These are phyloP conservation scores for Vigna radiata DNA, from an alignment of 306 rosid species.

Conservation along the genomic window DNA sequence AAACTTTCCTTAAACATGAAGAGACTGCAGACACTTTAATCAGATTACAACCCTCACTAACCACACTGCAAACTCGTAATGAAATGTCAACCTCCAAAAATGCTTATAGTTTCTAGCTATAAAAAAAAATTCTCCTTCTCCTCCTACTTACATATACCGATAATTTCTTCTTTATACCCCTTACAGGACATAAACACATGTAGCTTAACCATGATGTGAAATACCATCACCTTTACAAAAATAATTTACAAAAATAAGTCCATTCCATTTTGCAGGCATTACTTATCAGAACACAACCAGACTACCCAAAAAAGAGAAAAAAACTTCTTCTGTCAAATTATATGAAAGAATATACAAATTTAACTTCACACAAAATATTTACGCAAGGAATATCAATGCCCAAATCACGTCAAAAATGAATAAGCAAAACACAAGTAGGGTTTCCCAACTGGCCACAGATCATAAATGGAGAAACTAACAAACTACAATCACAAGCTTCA, in stretches of 20 bases:
- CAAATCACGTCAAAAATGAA: background rate
- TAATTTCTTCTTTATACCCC: background rate
- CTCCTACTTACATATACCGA: background rate
- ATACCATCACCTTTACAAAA: background rate
- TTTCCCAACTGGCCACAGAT: background rate
- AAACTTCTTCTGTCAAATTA: background rate
- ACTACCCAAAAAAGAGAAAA: conserved; percentile 4
- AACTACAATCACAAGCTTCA: conserved; percentile 28
- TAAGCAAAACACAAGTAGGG: conserved; percentile 15
- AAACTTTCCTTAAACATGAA: background rate
- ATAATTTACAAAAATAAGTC: background rate
- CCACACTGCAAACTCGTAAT: conserved; percentile 4
- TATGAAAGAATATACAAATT: conserved; percentile 2
- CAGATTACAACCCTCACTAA: conserved; percentile 5
- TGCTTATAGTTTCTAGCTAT: background rate
- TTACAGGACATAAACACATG: background rate
- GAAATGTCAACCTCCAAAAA: background rate
- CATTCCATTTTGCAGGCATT: conserved; percentile 5
- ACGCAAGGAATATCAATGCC: conserved; percentile 5
- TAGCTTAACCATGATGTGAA: conserved; percentile 4
- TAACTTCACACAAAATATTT: background rate
- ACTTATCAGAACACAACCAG: background rate
- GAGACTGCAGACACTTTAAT: background rate
- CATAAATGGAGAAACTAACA: conserved; percentile 2
- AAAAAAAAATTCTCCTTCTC: background rate